Evolutionary conservation across 1,139 yeast genomes (phyloP), one percentile per base, ranked within the genome.

Genomic region (Trichomonascaceae sp.): DNA sequence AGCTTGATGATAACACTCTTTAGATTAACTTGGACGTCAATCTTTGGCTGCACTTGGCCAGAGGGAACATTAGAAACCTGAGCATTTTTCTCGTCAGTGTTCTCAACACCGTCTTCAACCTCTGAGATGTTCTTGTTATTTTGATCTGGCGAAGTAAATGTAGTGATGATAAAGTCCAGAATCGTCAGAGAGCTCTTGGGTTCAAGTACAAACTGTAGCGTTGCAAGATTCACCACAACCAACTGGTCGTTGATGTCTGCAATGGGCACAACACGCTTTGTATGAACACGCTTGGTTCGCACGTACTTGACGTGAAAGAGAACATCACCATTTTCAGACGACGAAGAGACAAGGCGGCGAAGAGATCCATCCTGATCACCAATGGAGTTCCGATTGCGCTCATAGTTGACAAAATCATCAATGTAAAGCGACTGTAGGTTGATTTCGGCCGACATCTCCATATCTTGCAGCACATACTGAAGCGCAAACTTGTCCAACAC

Each of bases 141-240:
- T 30, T 34, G 60, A 18, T 71, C 76, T 0, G 87, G 82, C 42
- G 73, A 65, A 1, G 95, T 79, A 51, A 89, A 89, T 0, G 97
- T 89, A 31, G 87, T 81, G 49, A 87, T 64, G 3, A 79, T 64
- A 52, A 78, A 92, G 54, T 85, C 92, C 43, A 89, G 59, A 13
- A 89, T 60, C 3, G 93, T 78, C 43, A 89, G 64, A 17, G 81
- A 60, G 1, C 94, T 79, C 47, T 74, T 78, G 33, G 96, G 74
- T 0, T 93, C 74, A 8, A 87, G 60, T 2, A 81, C 78, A 33
- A 82, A 67, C 43, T 76, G 75, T 37, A 92, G 69, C 6, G 93
- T 84, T 0, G 95, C 87, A 53, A 92, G 66, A 35, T 75, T 69
- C 33, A 89, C 60, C n/a, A 70, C 65, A 5, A 87, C 70, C 43